Evolutionary conservation across 768 basidiomycete genomes (phyloP).

Genomic region (Phaeotremella skinneri): DNA sequence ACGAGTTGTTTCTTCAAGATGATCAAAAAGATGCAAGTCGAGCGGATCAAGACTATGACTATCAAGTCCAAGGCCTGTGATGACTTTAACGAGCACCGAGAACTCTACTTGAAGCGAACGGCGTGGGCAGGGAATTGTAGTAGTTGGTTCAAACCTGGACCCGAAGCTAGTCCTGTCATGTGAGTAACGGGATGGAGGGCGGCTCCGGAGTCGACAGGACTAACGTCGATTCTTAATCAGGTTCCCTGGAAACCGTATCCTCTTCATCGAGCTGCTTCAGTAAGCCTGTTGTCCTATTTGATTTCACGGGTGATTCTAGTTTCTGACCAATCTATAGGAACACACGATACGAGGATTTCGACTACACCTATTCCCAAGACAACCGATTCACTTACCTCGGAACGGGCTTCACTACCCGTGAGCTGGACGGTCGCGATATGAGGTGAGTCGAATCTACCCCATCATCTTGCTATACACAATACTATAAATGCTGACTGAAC

Average conservation of each 20-base stretch:
- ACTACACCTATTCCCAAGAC: constrained; percentile 14
- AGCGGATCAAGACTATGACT: constrained; percentile 64
- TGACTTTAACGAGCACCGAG: constrained; percentile 64
- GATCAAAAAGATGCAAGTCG: constrained; percentile 63
- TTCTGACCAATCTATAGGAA: constrained; percentile 15
- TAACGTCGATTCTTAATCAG: background rate
- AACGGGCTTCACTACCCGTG: constrained; percentile 29
- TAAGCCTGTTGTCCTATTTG: background rate
- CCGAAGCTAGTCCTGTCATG: constrained; percentile 20
- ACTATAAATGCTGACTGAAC: too few species aligned
- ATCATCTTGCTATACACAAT: too few species aligned
- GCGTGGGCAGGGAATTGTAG: constrained; percentile 31
- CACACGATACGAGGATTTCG: constrained; percentile 29
- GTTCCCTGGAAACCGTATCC: constrained; percentile 24
- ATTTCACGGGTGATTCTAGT: constrained; percentile 8
- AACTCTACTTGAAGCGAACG: constrained; percentile 41
- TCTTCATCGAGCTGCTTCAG: constrained; percentile 12
- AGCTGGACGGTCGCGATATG: constrained; percentile 25
- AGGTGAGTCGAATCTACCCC: constrained; percentile 6
- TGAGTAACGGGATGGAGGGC: background rate
- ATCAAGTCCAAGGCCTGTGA: constrained; percentile 61
- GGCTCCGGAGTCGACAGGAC: background rate
- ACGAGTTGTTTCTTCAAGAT: constrained; percentile 23
- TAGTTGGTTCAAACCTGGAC: constrained; percentile 33
- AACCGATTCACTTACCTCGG: constrained; percentile 30